Conservation (phyloP, 2,329 filamentous ascomycete species). For the Penicillium sp. region DNA sequence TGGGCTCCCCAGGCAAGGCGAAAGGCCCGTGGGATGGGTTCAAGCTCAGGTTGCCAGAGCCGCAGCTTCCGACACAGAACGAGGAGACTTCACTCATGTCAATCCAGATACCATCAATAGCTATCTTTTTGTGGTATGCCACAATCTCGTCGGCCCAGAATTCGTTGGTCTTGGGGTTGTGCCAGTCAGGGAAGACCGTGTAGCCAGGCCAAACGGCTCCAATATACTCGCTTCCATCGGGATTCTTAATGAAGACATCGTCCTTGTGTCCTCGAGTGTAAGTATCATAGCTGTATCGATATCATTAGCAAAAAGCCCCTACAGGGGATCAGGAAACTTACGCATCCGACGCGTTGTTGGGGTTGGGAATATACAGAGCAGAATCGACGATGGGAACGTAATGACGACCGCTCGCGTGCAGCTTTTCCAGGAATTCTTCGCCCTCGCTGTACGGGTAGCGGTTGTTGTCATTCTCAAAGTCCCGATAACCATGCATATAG, state of each 20-base stretch:
- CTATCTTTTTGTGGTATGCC: constrained; percentile 54
- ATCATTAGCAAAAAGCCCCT: constrained; percentile 20
- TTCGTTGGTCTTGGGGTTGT: constrained; percentile 59
- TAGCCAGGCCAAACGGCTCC: constrained; percentile 60
- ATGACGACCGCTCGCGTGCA: constrained; percentile 58
- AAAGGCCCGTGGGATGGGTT: constrained; percentile 72
- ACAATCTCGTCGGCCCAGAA: constrained; percentile 61
- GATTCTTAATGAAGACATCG: constrained; percentile 55
- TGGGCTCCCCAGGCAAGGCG: constrained; percentile 63
- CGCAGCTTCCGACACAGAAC: constrained; percentile 72
- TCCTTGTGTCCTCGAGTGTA: constrained; percentile 54
- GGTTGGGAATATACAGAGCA: constrained; percentile 72
- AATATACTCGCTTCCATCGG: constrained; percentile 57
- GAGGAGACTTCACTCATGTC: constrained; percentile 65
- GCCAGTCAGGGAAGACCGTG: constrained; percentile 63
- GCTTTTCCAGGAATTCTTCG: constrained; percentile 52
- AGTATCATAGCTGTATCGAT: constrained; percentile 52
- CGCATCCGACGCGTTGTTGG: constrained; percentile 65
- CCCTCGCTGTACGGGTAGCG: constrained; percentile 54
- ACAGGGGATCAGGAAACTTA: constrained; percentile 44
- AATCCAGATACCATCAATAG: constrained; percentile 59
- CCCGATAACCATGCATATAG: constrained; percentile 62
- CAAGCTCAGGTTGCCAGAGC: constrained; percentile 62
- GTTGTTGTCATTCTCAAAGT: constrained; percentile 59
- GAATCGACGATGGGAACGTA: constrained; percentile 64